Evolutionary conservation across 306 rosid species (phyloP).

Genomic region (Castanea sativa): DNA sequence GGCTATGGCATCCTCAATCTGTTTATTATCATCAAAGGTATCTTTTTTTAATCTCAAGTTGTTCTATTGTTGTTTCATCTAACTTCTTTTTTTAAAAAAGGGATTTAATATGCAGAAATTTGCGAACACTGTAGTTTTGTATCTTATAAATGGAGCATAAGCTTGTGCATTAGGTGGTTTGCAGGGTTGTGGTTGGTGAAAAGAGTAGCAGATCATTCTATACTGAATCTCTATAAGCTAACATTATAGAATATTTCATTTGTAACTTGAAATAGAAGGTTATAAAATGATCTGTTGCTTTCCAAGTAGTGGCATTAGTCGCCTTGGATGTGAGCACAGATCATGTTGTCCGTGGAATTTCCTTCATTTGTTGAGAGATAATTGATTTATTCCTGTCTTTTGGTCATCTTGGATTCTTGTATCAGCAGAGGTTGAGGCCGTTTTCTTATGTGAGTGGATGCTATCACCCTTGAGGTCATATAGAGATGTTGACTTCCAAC

Average conservation of each 20-base stretch:
- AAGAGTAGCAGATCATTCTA: too few species aligned
- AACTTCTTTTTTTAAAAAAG: background rate
- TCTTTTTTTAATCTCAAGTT: background rate
- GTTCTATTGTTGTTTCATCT: conserved; percentile 5
- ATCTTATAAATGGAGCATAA: background rate
- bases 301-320: background rate
- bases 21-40: conserved; percentile 71
- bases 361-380: background rate
- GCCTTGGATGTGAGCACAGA: background rate
- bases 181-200: too few species aligned
- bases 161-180: background rate
- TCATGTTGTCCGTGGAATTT: background rate
- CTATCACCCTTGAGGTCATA: background rate
- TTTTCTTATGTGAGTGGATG: background rate
- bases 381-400: background rate
- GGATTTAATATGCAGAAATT: background rate
- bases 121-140: background rate
- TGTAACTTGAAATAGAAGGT: background rate
- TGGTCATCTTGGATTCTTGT: background rate
- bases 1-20: conserved; percentile 84
- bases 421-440: background rate
- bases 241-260: too few species aligned
- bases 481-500: background rate
- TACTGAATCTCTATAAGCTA: too few species aligned
- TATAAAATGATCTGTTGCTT: background rate